These are phyloP conservation scores for Coemansia sp. DNA, from an alignment of 192 early-diverging fungal genomes.

Conservation along the genomic window DNA sequence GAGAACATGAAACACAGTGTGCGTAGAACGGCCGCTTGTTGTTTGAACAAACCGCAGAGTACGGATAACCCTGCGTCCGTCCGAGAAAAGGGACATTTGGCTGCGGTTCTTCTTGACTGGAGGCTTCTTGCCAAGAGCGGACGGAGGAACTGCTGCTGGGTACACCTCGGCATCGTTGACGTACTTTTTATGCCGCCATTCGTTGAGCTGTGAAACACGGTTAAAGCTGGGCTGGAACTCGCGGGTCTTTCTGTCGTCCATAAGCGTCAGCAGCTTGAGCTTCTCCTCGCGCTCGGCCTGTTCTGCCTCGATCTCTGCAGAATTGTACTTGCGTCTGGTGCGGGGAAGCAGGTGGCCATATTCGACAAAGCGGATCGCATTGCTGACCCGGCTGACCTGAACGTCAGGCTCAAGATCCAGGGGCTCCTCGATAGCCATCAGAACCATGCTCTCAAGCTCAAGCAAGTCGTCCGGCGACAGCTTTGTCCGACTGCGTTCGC, in stretches of 20 bases:
- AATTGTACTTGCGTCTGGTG: conserved; percentile 71
- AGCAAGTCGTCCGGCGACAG: conserved; percentile 60
- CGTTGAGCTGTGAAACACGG: conserved; percentile 66
- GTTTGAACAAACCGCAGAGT: conserved; percentile 69
- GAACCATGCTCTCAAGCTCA: conserved; percentile 64
- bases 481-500: conserved; percentile 37
- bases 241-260: conserved; percentile 59
- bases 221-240: conserved; percentile 72
- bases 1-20: conserved; percentile 65
- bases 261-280: conserved; percentile 65
- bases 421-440: conserved; percentile 67
- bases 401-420: conserved; percentile 68
- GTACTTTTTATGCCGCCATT: conserved; percentile 67
- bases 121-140: conserved; percentile 29
- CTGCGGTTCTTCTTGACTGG: conserved; percentile 37
- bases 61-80: conserved; percentile 65
- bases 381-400: conserved; percentile 67
- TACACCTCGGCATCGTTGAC: conserved; percentile 55
- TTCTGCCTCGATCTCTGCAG: conserved; percentile 67
- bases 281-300: conserved; percentile 67
- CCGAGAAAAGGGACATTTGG: conserved; percentile 50
- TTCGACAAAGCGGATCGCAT: conserved; percentile 62
- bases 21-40: conserved; percentile 53
- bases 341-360: conserved; percentile 55
- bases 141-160: conserved; percentile 32